Evolutionary conservation across 2,329 filamentous ascomycete genomes (phyloP).

Genomic region (Verruconis gallopava): DNA sequence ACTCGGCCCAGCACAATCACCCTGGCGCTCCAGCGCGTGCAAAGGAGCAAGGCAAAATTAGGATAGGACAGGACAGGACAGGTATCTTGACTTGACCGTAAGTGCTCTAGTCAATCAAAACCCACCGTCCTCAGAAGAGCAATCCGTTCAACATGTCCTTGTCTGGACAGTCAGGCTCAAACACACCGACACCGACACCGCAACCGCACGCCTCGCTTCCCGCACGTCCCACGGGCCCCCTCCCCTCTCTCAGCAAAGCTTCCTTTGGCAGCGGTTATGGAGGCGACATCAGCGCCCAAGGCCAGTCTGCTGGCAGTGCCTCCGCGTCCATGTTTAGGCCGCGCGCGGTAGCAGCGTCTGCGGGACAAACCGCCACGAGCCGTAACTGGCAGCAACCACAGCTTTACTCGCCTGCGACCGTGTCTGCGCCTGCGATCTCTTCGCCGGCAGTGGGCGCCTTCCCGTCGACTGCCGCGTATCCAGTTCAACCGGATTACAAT

Average conservation of each 20-base stretch:
- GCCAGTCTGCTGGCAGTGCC: constrained; percentile 1
- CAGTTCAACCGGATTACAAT: constrained; percentile 1
- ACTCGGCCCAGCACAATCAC: too few species aligned
- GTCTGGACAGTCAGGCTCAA: not conserved
- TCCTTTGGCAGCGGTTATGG: not conserved
- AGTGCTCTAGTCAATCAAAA: not conserved
- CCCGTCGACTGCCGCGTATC: constrained; percentile 1
- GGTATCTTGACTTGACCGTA: too few species aligned
- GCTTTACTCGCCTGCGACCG: constrained; percentile 19
- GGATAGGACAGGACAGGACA: too few species aligned
- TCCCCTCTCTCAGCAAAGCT: constrained; percentile 4
- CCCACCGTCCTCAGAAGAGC: not conserved
- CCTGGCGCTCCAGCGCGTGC: too few species aligned
- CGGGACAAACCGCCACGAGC: constrained; percentile 14
- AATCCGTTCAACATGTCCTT: constrained; percentile 1
- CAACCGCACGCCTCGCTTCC: not conserved
- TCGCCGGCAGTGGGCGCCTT: not conserved
- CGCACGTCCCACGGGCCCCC: constrained; percentile 2
- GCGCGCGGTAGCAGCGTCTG: constrained; percentile 40
- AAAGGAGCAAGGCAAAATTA: too few species aligned
- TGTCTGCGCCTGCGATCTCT: not conserved
- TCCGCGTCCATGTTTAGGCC: constrained; percentile 45
- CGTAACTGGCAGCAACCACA: constrained; percentile 14
- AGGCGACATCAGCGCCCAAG: not conserved
- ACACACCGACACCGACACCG: not conserved